These are phyloP conservation scores for Lasiosphaeria miniovina DNA, from an alignment of 495 filamentous ascomycete genomes.

Conservation along the genomic window DNA sequence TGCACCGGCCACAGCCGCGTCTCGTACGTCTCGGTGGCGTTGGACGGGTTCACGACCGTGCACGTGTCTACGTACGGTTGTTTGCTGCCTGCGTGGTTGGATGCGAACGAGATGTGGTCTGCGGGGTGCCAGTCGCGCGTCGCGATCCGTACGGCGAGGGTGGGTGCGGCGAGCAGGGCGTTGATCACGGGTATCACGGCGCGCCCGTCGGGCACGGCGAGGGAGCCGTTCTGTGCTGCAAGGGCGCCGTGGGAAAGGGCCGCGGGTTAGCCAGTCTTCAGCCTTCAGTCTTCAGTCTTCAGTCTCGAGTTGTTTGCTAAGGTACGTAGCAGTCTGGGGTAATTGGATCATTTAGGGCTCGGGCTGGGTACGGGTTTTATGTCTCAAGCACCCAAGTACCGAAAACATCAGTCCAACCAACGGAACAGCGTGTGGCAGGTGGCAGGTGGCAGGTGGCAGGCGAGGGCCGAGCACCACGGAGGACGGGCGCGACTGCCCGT, in stretches of 20 bases:
- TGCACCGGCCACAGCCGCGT: slow-evolving; percentile 86
- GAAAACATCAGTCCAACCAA: too few species aligned
- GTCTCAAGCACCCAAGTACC: too few species aligned
- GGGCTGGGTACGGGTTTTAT: too few species aligned
- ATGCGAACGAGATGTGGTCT: slow-evolving; percentile 86
- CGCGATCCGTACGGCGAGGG: slow-evolving; percentile 69
- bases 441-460: too few species aligned
- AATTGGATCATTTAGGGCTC: too few species aligned
- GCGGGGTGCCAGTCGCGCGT: slow-evolving; percentile 88
- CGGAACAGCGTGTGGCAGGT: too few species aligned
- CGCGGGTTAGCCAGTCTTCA: background rate
- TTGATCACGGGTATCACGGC: slow-evolving; percentile 70
- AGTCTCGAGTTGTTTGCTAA: background rate
- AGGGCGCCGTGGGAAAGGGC: background rate
- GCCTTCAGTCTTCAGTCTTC: background rate
- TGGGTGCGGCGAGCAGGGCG: slow-evolving; percentile 63
- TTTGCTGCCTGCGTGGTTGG: slow-evolving; percentile 64
- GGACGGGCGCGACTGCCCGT: background rate
- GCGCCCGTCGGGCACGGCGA: slow-evolving; percentile 73
- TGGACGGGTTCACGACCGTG: slow-evolving; percentile 65
- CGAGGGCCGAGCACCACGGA: too few species aligned
- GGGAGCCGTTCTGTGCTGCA: slow-evolving; percentile 66
- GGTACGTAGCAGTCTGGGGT: too few species aligned
- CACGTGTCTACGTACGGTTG: slow-evolving; percentile 61
- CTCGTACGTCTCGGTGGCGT: slow-evolving; percentile 58